Evolutionary conservation across 345 rosid species (phyloP), one percentile per base, ranked within the genome.

Genomic region (Syzygium oleosum): DNA sequence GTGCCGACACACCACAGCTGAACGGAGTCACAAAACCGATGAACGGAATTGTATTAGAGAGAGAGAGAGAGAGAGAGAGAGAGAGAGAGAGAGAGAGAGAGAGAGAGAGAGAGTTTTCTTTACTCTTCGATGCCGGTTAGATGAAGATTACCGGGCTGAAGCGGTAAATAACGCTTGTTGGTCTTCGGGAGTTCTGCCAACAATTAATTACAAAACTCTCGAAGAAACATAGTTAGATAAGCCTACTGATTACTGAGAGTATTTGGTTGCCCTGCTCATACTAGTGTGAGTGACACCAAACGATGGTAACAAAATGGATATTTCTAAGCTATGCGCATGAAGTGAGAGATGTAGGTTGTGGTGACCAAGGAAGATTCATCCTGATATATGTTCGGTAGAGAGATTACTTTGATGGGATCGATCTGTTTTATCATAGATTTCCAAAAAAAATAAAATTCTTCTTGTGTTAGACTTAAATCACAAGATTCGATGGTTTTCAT

Each of bases 111-210:
- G 46, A 43, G 46, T 43, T 43, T 73, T 38, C 49, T 73, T 9
- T 10, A 34, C 25, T 9, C 49, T 34, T 1, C 14, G 5, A 19
- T 34, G 13, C 0, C 0, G 25, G 25, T 73, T 34, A 73, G 9
- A 73, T 73, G 23, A 38, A 73, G 4, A 73, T 73, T 73, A 19
- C 22, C 3, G 0, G 21, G 22, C 7, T 9, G 7, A 73, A 73
- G 7, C 0, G 5, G 6, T 10, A 7, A 73, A 17, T 10, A 22
- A 7, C 0, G 0, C 2, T 38, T 34, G 46, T 2, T 19, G 25
- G 25, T 73, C 38, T 41, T 41, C 43, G 6, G 43, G 43, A 41
- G 43, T 41, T 41, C 43, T 41, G 9, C 80, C 25, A 9, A 73
- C 27, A 19, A 19, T 34, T 0, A 1, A 68, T 17, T 68, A 12